Conservation (phyloP, 2,329 filamentous ascomycete species). For the Fusarium tuaranense region DNA sequence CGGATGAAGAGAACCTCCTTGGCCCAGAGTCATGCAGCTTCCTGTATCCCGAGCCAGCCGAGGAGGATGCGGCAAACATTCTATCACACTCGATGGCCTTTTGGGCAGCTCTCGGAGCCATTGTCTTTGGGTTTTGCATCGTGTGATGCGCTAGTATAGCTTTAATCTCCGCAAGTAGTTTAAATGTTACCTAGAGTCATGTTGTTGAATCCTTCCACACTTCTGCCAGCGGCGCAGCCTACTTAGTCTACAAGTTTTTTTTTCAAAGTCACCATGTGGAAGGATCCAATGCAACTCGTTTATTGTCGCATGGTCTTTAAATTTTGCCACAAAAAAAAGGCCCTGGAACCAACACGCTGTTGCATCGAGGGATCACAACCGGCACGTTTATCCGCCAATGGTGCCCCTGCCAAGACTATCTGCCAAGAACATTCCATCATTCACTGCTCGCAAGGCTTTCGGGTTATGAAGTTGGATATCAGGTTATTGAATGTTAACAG, state of each 20-base stretch:
- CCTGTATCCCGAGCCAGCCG: neutral
- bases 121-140: neutral
- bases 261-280: neutral
- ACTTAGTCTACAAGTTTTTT: neutral
- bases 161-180: neutral
- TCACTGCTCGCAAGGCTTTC: neutral
- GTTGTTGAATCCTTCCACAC: neutral
- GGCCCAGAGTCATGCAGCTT: neutral
- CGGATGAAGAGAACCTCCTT: neutral
- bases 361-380: neutral
- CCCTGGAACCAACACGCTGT: neutral
- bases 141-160: neutral
- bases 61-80: neutral
- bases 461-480: neutral
- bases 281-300: neutral
- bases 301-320: neutral
- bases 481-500: neutral
- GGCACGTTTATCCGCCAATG: neutral
- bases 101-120: neutral
- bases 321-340: too few species aligned
- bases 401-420: neutral
- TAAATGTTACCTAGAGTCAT: neutral
- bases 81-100: neutral
- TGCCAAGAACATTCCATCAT: neutral
- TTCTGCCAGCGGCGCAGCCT: neutral